phyloP scores from a whole-genome alignment of 129 eudicot genomes.

The Heracleum sosnowskyi region DNA sequence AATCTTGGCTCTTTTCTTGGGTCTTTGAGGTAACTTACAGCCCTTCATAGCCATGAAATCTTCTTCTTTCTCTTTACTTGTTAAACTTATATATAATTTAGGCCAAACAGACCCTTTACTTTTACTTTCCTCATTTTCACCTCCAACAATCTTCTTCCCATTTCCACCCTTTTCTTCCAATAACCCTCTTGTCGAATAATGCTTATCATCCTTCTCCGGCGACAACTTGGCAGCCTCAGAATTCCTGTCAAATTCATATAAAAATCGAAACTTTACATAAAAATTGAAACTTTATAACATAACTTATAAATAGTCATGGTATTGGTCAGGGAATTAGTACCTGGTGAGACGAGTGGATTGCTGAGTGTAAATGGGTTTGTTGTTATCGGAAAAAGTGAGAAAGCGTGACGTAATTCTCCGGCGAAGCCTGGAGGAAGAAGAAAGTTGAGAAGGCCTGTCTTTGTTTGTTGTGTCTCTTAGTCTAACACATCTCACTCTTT shows the following conservation, averaged over 20 bases:
- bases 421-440: conserved; percentile 32
- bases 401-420: conserved; percentile 36
- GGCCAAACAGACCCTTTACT: conserved; percentile 47
- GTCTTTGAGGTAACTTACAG: conserved; percentile 63
- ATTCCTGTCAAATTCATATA: conserved; percentile 22
- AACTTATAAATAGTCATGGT: too few relatives aligned
- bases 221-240: conserved; percentile 38
- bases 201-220: conserved; percentile 41
- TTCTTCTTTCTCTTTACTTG: conserved; percentile 69
- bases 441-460: conserved; percentile 18
- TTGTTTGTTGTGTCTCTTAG: conserved; percentile 6
- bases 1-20: conserved; percentile 57
- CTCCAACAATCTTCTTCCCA: conserved; percentile 18
- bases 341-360: conserved; percentile 41
- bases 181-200: conserved; percentile 30
- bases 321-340: conserved; percentile 5
- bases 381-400: conserved; percentile 19
- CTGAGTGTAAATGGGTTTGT: conserved; percentile 11
- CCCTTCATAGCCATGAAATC: conserved; percentile 79
- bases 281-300: not conserved
- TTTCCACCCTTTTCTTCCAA: conserved; percentile 26
- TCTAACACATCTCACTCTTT: conserved; percentile 51
- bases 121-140: conserved; percentile 18
- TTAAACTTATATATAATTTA: conserved; percentile 36
- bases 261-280: not conserved